Percentiles rank a stretch among this genome's conserved stretches.
Evolutionary conservation across 345 rosid genomes (phyloP).

Genomic region (Lumnitzera racemosa): DNA sequence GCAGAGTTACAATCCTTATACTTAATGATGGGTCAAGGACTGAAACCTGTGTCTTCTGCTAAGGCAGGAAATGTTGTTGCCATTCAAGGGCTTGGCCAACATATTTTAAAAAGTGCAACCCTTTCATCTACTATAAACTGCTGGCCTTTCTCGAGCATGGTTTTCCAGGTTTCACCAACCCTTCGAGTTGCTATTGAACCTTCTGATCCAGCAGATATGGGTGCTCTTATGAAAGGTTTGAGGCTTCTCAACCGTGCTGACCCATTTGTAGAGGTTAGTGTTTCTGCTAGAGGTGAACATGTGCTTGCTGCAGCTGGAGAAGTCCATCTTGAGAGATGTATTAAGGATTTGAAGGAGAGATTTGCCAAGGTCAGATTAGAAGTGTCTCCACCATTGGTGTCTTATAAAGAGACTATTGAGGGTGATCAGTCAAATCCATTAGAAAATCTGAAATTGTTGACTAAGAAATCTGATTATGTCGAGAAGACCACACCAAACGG

Average conservation of each 20-base stretch:
- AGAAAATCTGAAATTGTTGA: conserved; percentile 54
- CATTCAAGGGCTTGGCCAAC: conserved; percentile 86
- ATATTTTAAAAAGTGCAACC: conserved; percentile 86
- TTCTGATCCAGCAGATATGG: conserved; percentile 82
- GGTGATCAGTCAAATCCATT: conserved; percentile 51
- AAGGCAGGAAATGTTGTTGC: conserved; percentile 90
- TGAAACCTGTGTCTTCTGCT: conserved; percentile 65
- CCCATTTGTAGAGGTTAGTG: conserved; percentile 85
- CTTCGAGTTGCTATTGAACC: conserved; percentile 92
- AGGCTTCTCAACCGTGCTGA: conserved; percentile 85
- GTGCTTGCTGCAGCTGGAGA: conserved; percentile 96
- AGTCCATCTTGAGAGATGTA: conserved; percentile 89
- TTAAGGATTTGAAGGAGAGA: conserved; percentile 84
- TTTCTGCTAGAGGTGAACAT: conserved; percentile 89
- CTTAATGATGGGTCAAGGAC: conserved; percentile 97
- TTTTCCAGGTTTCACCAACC: conserved; percentile 85
- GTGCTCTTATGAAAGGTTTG: conserved; percentile 71
- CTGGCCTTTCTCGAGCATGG: conserved; percentile 97
- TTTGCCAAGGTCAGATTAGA: conserved; percentile 80
- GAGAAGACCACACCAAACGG: conserved; percentile 80
- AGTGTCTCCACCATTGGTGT: conserved; percentile 88
- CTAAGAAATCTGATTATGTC: conserved; percentile 43
- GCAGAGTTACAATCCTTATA: conserved; percentile 80
- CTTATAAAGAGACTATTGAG: conserved; percentile 82
- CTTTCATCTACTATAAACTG: conserved; percentile 80